Base-by-base conservation (phyloP, 352 stramenopile genomes). In the Phytophthora melonis region DNA sequence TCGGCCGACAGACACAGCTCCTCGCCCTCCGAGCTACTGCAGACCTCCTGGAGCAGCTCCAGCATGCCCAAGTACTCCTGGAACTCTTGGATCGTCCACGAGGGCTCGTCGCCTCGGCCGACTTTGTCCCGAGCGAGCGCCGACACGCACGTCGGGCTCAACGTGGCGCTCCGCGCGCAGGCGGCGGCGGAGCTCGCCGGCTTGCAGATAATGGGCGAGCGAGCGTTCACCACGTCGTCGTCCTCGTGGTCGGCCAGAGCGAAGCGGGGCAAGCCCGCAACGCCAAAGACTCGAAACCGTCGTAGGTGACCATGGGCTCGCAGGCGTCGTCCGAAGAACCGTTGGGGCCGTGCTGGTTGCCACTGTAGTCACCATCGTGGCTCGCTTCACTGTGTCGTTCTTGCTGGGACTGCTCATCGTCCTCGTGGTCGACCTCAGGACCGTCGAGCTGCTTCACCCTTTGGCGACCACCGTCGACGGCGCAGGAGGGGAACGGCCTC, bases 1-100 rank as follows among this genome's bases (percentile, higher is more conserved):
- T 67, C 64, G 6, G 62, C 70, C 14, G 81, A 80, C 55, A 88
- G 61, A 43, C 65, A 58, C 52, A 88, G 74, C 18, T 80, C 74
- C 0, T 66, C 53, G 5, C 63, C 72, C 18, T 72, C 55, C 1
- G 68, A 63, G 23, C 50, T 77, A 27, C 72, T 58, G 27, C 77
- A 82, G 3, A 64, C 66, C 2, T 83, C 63, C 49, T 89, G 72
- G 3, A 89, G 61, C 23, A 84, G 72, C n/a, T 72, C 73, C 5
- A 89, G 67, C 64, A 89, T 67, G 7, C 66, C 69, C 55, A 79
- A 75, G 67, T 86, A 89, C 58, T 83, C 68, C 16, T 72, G 49
- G 36, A 88, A 81, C n/a, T 88, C 72, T 50, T 77, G 66, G n/a
- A 74, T 69, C 9, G 70, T 79, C 80, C 80, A 88, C 10, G 70